Conservation (phyloP, 306 rosid species). For the Acacia confusa region DNA sequence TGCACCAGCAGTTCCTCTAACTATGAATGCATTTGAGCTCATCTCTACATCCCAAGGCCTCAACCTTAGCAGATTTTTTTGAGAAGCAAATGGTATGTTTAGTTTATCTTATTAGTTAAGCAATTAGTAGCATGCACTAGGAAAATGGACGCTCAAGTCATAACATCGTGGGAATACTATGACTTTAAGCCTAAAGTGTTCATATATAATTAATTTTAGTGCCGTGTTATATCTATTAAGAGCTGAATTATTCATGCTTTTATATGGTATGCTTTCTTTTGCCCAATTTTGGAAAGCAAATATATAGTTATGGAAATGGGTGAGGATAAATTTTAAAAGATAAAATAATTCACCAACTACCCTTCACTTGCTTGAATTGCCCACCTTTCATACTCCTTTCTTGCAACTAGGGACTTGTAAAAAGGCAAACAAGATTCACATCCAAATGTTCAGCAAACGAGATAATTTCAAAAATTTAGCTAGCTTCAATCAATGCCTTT, state of each 20-base stretch:
- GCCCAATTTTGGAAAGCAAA: slow-evolving; percentile 1
- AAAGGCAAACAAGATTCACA: slow-evolving; percentile 86
- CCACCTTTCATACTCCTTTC: slow-evolving; percentile 3
- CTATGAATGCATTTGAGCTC: slow-evolving; percentile 97
- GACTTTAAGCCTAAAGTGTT: not conserved
- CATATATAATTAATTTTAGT: not conserved
- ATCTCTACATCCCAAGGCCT: slow-evolving; percentile 93
- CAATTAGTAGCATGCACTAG: not conserved
- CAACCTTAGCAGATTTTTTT: slow-evolving; percentile 78
- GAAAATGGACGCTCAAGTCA: not conserved
- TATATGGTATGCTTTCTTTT: not conserved
- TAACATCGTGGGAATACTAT: not conserved
- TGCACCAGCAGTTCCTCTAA: slow-evolving; percentile 54
- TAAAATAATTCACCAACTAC: not conserved
- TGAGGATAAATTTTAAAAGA: not conserved
- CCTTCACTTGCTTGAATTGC: not conserved
- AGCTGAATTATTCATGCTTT: not conserved
- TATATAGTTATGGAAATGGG: slow-evolving; percentile 1
- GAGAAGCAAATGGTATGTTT: slow-evolving; percentile 91
- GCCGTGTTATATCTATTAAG: not conserved
- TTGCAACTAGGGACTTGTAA: slow-evolving; percentile 69
- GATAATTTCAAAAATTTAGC: slow-evolving; percentile 78
- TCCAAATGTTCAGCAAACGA: slow-evolving; percentile 87
- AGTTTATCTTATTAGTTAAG: slow-evolving; percentile 18
- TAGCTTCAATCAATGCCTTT: slow-evolving; percentile 78